Conservation (phyloP, 2,329 filamentous ascomycete genomes). For the Neoarthrinium moseri region DNA sequence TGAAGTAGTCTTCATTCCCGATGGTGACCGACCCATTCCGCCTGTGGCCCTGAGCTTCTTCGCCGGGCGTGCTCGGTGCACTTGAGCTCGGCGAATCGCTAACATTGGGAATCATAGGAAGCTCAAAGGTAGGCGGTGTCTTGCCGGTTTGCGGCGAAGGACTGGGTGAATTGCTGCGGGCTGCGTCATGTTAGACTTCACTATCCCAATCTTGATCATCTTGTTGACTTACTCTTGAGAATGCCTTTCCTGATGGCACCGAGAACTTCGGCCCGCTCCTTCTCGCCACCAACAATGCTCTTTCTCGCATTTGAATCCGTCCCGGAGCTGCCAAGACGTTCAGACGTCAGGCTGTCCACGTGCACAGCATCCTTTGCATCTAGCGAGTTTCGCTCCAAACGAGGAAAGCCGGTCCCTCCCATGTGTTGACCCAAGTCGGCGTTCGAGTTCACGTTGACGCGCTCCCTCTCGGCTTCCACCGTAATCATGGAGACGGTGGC, state of each 20-base stretch:
- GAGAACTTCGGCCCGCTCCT: conserved; percentile 85
- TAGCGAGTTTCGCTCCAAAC: conserved; percentile 77
- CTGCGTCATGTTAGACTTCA: conserved; percentile 36
- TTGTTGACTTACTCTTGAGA: conserved; percentile 69
- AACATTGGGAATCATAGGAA: conserved; percentile 61
- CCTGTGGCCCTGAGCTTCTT: conserved; percentile 68
- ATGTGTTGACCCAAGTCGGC: conserved; percentile 61
- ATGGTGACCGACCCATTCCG: conserved; percentile 70
- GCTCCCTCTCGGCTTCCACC: conserved; percentile 87
- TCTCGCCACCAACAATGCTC: conserved; percentile 89
- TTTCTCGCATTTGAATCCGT: conserved; percentile 68
- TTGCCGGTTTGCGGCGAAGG: conserved; percentile 64
- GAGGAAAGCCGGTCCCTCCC: conserved; percentile 79
- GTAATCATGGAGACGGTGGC: conserved; percentile 95
- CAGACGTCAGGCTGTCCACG: conserved; percentile 41
- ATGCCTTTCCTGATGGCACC: conserved; percentile 95
- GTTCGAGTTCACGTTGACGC: conserved; percentile 72
- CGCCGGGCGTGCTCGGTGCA: conserved; percentile 82
- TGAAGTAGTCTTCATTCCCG: conserved; percentile 87
- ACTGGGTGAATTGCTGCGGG: conserved; percentile 65
- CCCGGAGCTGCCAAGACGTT: conserved; percentile 54
- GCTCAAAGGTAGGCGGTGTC: conserved; percentile 50
- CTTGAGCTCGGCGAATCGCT: conserved; percentile 82
- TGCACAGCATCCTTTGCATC: conserved; percentile 53
- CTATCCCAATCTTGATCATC: neutral